These are phyloP conservation scores for Fusarium subglutinans DNA, from an alignment of 2,329 filamentous ascomycete species.

Conservation along the genomic window DNA sequence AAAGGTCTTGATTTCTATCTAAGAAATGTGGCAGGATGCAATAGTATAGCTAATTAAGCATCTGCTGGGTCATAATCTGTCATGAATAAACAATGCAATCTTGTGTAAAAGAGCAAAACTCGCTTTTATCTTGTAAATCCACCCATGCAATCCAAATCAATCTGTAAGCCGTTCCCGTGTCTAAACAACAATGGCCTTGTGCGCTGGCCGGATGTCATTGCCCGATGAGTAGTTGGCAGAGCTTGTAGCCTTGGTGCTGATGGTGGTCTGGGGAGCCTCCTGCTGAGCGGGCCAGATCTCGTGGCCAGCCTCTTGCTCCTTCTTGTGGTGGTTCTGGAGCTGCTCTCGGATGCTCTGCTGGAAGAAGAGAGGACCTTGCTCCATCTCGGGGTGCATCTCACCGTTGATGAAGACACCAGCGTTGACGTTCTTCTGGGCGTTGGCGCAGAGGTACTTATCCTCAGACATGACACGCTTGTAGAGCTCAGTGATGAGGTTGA, in stretches of 20 bases:
- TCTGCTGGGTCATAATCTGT: slow-evolving; percentile 22
- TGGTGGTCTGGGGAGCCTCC: slow-evolving; percentile 42
- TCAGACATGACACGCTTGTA: slow-evolving; percentile 72
- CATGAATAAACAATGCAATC: slow-evolving; percentile 34
- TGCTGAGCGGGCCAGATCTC: slow-evolving; percentile 64
- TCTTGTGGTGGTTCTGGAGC: slow-evolving; percentile 57
- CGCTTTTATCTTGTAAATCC: slow-evolving; percentile 28
- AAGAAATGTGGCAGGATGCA: slow-evolving; percentile 17
- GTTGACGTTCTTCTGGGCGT: slow-evolving; percentile 68
- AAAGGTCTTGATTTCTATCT: slow-evolving; percentile 21
- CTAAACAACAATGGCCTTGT: slow-evolving; percentile 35
- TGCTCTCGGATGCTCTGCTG: slow-evolving; percentile 60
- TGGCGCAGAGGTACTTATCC: slow-evolving; percentile 70
- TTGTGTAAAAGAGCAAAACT: slow-evolving; percentile 27
- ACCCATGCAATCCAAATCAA: neutral
- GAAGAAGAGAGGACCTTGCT: slow-evolving; percentile 68
- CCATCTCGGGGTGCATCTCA: slow-evolving; percentile 68
- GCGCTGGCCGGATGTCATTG: slow-evolving; percentile 46
- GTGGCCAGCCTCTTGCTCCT: slow-evolving; percentile 54
- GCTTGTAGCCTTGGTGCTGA: slow-evolving; percentile 33
- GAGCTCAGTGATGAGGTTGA: slow-evolving; percentile 64
- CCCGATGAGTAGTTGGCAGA: slow-evolving; percentile 48
- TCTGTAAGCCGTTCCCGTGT: neutral
- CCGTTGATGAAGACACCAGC: slow-evolving; percentile 70
- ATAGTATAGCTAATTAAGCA: slow-evolving; percentile 21